phyloP scores from a whole-genome alignment of 2,329 filamentous ascomycete species.

The Setomelanomma holmii region DNA sequence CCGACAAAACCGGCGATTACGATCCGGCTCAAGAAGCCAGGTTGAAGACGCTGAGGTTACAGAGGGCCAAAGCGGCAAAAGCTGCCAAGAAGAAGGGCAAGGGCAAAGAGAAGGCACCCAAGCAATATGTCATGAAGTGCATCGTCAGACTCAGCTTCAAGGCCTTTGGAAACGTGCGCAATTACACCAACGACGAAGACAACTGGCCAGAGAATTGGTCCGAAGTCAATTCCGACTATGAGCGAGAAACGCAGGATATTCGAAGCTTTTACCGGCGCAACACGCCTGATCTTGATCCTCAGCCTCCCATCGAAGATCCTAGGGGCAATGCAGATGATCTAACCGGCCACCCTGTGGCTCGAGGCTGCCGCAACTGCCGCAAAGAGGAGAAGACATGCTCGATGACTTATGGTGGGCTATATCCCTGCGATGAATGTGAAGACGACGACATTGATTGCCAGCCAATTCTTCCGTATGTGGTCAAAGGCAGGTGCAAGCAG shows the following conservation, averaged over 20 bases:
- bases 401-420: conserved; percentile 39
- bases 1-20: conserved; percentile 49
- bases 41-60: conserved; percentile 5
- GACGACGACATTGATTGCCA: conserved; percentile 37
- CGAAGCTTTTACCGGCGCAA: conserved; percentile 14
- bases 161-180: conserved; percentile 24
- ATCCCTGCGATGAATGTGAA: conserved; percentile 29
- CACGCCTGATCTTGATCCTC: conserved; percentile 14
- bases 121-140: conserved; percentile 17
- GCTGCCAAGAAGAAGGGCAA: conserved; percentile 19
- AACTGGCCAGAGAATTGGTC: conserved; percentile 39
- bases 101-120: conserved; percentile 10
- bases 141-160: conserved; percentile 26
- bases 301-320: conserved; percentile 34
- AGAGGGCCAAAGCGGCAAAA: conserved; percentile 19
- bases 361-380: conserved; percentile 47
- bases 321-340: conserved; percentile 30
- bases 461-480: conserved; percentile 35
- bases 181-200: conserved; percentile 30
- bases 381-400: conserved; percentile 25
- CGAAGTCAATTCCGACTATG: conserved; percentile 24
- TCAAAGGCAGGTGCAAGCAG: conserved; percentile 44
- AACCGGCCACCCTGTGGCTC: conserved; percentile 41
- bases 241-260: conserved; percentile 13
- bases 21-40: conserved; percentile 30